These are phyloP conservation scores for Fomitopsis pinicola DNA, from an alignment of 1,284 basidiomycete species.

Conservation along the genomic window DNA sequence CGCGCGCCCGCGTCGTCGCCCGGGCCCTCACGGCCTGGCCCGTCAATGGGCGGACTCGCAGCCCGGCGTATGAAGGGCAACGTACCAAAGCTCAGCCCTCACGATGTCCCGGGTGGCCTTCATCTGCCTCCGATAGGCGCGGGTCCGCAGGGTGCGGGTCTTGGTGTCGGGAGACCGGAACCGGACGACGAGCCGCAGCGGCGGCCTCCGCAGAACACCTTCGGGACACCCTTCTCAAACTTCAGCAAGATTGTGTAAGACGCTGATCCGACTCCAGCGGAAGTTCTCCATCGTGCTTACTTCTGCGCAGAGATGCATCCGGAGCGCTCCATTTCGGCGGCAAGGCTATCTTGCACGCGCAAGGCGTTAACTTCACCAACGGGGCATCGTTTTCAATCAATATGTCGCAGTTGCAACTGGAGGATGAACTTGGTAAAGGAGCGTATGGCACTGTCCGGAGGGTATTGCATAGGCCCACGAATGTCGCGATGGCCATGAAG, in stretches of 20 bases:
- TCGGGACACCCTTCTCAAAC: conserved; percentile 84
- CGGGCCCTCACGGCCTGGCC: conserved; percentile 16
- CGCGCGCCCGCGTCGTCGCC: conserved; percentile 23
- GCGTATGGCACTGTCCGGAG: conserved; percentile 98
- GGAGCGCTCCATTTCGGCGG: conserved; percentile 91
- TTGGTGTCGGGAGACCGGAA: conserved; percentile 62
- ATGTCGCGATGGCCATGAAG: conserved; percentile 99
- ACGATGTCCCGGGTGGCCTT: conserved; percentile 47
- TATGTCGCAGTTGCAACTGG: conserved; percentile 90
- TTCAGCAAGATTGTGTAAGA: conserved; percentile 92
- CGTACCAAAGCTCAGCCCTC: conserved; percentile 57
- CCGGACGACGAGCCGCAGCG: conserved; percentile 36
- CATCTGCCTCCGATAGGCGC: conserved; percentile 36
- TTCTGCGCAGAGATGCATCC: conserved; percentile 73
- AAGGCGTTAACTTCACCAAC: conserved; percentile 93
- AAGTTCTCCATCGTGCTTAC: neutral
- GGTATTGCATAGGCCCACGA: conserved; percentile 91
- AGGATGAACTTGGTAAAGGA: conserved; percentile 92
- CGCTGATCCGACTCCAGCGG: neutral
- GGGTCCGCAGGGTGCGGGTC: conserved; percentile 59
- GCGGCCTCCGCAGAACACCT: conserved; percentile 38
- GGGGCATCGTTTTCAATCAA: conserved; percentile 94
- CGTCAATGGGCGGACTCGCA: conserved; percentile 34
- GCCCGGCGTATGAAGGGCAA: conserved; percentile 39
- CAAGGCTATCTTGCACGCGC: conserved; percentile 90